Conservation (phyloP, 306 rosid species). For the Cicer chorassanicum region DNA sequence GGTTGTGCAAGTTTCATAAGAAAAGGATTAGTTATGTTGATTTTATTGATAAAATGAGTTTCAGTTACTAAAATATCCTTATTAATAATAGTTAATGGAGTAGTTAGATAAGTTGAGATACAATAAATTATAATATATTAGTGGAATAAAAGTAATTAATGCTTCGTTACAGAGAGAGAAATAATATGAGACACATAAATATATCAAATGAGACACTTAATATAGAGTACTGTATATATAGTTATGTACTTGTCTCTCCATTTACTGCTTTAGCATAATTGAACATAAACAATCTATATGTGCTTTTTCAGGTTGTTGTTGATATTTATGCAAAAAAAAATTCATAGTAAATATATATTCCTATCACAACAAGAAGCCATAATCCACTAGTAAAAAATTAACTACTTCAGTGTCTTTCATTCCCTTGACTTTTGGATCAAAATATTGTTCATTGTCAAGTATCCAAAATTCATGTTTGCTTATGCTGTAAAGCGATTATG, state of each 20-base stretch:
- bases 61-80: no score
- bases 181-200: no score
- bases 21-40: no score
- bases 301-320: neutral
- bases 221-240: neutral
- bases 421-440: conserved; percentile 23
- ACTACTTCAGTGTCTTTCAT: conserved; percentile 8
- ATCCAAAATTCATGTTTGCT: conserved; percentile 27
- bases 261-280: conserved; percentile 1
- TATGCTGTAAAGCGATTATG: neutral
- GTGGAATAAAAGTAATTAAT: no score
- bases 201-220: no score
- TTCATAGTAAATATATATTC: conserved; percentile 16
- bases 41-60: no score
- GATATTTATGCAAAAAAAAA: conserved; percentile 3
- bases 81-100: no score
- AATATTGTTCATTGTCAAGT: conserved; percentile 17
- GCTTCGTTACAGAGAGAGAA: no score
- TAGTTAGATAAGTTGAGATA: no score
- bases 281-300: neutral
- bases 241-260: neutral
- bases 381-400: neutral
- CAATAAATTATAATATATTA: no score
- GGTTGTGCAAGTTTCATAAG: no score
- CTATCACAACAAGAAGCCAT: conserved; percentile 18